Percentiles rank a stretch among this genome's conserved stretches.
Conservation (phyloP, 2,329 filamentous ascomycete species). For the Scedosporium apiospermum region DNA sequence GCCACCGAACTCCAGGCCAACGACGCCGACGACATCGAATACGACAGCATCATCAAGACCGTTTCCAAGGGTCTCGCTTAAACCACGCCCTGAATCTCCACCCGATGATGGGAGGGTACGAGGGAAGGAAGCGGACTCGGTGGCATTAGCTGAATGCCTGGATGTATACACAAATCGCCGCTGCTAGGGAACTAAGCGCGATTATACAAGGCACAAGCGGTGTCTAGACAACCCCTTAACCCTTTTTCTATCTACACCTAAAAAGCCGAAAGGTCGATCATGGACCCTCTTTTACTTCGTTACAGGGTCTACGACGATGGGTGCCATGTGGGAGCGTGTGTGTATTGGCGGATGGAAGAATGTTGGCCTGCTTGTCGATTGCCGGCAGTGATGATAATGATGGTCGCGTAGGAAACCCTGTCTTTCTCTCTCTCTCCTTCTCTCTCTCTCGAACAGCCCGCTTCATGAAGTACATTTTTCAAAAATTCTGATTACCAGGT, state of each 20-base stretch:
- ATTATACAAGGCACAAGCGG: background rate
- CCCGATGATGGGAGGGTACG: background rate
- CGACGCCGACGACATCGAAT: constrained; percentile 74
- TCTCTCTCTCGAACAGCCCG: background rate
- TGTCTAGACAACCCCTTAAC: background rate
- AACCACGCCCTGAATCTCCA: constrained; percentile 11
- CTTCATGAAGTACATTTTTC: background rate
- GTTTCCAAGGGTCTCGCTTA: constrained; percentile 55
- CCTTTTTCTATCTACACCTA: background rate
- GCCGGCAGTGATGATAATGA: constrained; percentile 6
- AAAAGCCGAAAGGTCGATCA: background rate
- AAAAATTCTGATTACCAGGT: background rate
- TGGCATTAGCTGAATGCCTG: background rate
- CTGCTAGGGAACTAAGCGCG: background rate
- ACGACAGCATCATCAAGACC: constrained; percentile 57
- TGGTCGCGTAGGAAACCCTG: background rate
- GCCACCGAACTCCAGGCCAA: constrained; percentile 75
- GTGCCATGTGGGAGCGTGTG: background rate
- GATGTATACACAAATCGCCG: background rate
- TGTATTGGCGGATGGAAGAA: background rate
- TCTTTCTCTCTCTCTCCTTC: background rate
- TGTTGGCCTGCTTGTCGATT: background rate
- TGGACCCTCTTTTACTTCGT: background rate
- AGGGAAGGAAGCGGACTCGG: background rate
- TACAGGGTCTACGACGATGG: background rate